Conservation (phyloP, 2,329 filamentous ascomycete genomes). For the Penicillium sp. region DNA sequence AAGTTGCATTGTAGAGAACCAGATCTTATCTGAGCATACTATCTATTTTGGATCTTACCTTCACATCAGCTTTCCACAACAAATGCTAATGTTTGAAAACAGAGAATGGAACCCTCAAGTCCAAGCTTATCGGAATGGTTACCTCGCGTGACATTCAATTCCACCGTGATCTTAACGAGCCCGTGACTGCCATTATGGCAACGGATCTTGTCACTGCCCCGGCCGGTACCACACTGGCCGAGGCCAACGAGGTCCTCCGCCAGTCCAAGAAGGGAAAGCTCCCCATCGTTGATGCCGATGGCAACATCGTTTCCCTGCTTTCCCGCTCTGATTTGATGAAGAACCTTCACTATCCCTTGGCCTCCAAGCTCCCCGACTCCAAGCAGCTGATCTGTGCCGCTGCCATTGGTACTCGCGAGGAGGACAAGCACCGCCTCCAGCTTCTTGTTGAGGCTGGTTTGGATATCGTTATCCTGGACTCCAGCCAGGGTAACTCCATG, state of each 20-base stretch:
- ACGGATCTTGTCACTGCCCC: conserved; percentile 88
- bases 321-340: conserved; percentile 96
- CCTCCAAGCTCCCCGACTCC: conserved; percentile 92
- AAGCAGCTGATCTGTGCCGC: conserved; percentile 97
- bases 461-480: conserved; percentile 93
- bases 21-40: conserved; percentile 50
- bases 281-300: conserved; percentile 79
- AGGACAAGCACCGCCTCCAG: conserved; percentile 82
- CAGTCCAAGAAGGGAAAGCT: conserved; percentile 98
- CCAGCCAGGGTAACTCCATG: conserved; percentile 96
- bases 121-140: conserved; percentile 94
- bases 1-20: conserved; percentile 79
- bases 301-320: conserved; percentile 88
- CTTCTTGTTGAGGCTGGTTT: conserved; percentile 91
- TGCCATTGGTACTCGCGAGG: conserved; percentile 89
- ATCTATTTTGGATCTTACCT: conserved; percentile 7
- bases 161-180: conserved; percentile 69
- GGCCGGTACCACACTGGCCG: conserved; percentile 75
- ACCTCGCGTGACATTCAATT: conserved; percentile 98
- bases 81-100: conserved; percentile 22
- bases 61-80: conserved; percentile 7
- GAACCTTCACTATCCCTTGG: conserved; percentile 94
- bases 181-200: conserved; percentile 90
- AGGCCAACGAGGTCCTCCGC: conserved; percentile 90
- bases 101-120: conserved; percentile 92